Conservation (phyloP, 768 basidiomycete genomes). For the Leucocoprinus birnbaumii region DNA sequence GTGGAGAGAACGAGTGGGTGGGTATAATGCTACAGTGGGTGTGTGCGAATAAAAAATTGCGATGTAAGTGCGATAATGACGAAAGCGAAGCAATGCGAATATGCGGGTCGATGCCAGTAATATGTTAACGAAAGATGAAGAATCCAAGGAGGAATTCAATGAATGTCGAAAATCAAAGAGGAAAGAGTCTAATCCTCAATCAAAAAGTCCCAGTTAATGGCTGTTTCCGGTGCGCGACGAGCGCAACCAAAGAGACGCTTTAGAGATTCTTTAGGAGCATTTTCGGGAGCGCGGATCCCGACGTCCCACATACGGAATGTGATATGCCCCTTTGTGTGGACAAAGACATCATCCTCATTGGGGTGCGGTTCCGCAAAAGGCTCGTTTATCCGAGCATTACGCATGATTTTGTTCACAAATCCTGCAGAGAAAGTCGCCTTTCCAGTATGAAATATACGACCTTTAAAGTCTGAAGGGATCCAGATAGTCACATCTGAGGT, state of each 20-base stretch:
- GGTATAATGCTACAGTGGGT: conserved; percentile 9
- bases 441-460: conserved; percentile 55
- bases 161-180: conserved; percentile 13
- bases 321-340: conserved; percentile 58
- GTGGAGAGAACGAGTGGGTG: not conserved
- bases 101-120: conserved; percentile 1
- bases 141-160: not conserved
- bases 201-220: conserved; percentile 78
- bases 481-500: conserved; percentile 72
- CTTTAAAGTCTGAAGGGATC: conserved; percentile 79
- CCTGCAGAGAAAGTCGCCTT: conserved; percentile 63
- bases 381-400: conserved; percentile 48
- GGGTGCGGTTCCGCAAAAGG: conserved; percentile 26
- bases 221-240: conserved; percentile 50
- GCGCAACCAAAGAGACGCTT: conserved; percentile 62
- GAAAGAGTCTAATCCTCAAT: conserved; percentile 53
- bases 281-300: conserved; percentile 61
- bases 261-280: conserved; percentile 54
- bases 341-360: conserved; percentile 60
- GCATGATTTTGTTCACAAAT: conserved; percentile 67
- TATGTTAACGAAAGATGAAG: conserved; percentile 3
- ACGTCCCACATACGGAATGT: conserved; percentile 82
- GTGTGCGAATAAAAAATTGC: conserved; percentile 15
- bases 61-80: conserved; percentile 9
- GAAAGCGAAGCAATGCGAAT: conserved; percentile 13